A percentile compares a stretch with the other conserved stretches of the same genome.
Conservation (phyloP, 2,329 filamentous ascomycete genomes). For the Talaromyces albobiverticillius region DNA sequence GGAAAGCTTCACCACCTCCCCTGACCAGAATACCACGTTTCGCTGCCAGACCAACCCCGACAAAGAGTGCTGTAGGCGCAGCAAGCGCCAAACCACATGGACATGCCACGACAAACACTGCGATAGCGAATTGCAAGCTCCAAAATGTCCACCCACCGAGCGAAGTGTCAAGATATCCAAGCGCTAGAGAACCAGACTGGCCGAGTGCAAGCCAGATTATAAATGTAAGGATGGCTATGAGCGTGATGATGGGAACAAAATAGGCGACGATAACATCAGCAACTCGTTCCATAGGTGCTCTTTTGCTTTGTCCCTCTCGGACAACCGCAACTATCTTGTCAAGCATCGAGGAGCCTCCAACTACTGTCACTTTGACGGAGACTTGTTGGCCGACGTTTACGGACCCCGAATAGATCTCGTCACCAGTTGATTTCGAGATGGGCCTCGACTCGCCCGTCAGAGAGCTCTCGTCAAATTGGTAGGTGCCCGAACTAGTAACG, state of each 20-base stretch:
- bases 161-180: constrained; percentile 50
- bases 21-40: constrained; percentile 78
- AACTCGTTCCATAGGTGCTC: constrained; percentile 47
- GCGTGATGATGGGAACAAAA: constrained; percentile 49
- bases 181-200: constrained; percentile 40
- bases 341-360: constrained; percentile 49
- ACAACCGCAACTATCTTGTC: constrained; percentile 50
- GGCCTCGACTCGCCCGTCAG: constrained; percentile 62
- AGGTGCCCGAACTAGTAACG: constrained; percentile 55
- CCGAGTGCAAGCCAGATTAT: constrained; percentile 47
- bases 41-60: constrained; percentile 75
- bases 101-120: constrained; percentile 83
- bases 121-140: constrained; percentile 67
- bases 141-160: constrained; percentile 52
- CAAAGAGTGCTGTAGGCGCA: constrained; percentile 83
- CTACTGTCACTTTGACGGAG: constrained; percentile 40
- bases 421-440: constrained; percentile 40
- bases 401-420: constrained; percentile 46
- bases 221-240: constrained; percentile 47
- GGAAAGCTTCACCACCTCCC: constrained; percentile 80
- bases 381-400: constrained; percentile 48
- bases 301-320: constrained; percentile 48
- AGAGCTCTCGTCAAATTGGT: constrained; percentile 83
- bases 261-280: constrained; percentile 49
- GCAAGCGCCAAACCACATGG: constrained; percentile 80